Base-by-base conservation (phyloP, 108 stramenopile species). In the Ochromonas danica region DNA sequence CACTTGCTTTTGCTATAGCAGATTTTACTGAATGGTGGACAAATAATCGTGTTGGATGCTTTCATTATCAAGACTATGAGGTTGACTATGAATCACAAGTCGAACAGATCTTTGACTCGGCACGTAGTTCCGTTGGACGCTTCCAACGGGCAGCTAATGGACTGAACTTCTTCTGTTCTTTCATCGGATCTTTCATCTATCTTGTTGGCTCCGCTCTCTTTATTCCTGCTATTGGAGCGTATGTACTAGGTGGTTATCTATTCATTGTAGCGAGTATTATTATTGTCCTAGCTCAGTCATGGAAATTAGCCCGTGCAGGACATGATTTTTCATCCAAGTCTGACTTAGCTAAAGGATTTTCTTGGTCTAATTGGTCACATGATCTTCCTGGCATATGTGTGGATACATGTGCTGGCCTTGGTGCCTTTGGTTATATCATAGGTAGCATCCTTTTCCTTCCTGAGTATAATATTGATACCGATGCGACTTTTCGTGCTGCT, bases 41-140 rank as follows among this genome's bases (percentile, higher is more conserved):
- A 67, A 67, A 67, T 67, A 67, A 67, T 36, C 17, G 35, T 10
- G 63, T 67, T 36, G 63, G 63, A 3, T 67, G 63, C 35, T 67
- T 67, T 36, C 25, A 36, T 6, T 67, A 67, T 67, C 14, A 28
- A 28, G 31, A 67, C 63, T 67, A 31, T 36, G 30, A 33, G 6
- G 63, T 14, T 6, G 3, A 3, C 10, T 67, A 67, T 36, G 63
- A 67, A 25, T 3, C 17, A 28, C 27, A 36, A 28, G 63, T 67
- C 10, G 33, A 67, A 67, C 3, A 33, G 10, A 6, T 36, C 6
- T 35, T 67, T 28, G 17, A 22, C 17, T 10, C 63, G 14, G 35
- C 3, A 25, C 10, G 10, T 36, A 67, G 14, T 3, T 33, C 31
- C 17, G 25, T 28, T 36, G 63, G 63, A 14, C 17, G 31, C 6